Evolutionary conservation across 2,329 filamentous ascomycete species (phyloP), one percentile per base, ranked within the genome.

Genomic region (Fusarium sp.): DNA sequence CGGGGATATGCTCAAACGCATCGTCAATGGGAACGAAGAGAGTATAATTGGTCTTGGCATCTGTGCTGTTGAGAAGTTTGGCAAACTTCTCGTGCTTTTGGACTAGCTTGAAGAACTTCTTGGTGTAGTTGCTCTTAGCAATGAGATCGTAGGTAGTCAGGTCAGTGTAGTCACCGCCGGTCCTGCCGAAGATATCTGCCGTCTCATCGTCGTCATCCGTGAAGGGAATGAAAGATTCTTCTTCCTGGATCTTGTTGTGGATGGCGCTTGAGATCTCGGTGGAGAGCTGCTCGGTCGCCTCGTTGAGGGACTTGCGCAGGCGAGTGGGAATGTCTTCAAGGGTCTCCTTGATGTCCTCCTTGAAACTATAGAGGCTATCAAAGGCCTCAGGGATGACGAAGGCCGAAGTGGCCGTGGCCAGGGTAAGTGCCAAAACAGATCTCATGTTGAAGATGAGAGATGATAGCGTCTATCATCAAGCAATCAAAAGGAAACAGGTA

Each of bases 121-220:
- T 92, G 2, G 93, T 95, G 80, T 93, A 87, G 74, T 94, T 92
- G 82, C 87, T 91, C 73, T 87, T 82, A n/a, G 87, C 83, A 78
- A 97, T 93, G 63, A 95, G 82, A 79, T 97, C 84, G 80, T 95
- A 97, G 44, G 97, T 87, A 20, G 94, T 97, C 76, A 86, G 81
- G 76, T 94, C 91, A 7, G 87, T 83, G 65, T 82, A 81, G n/a
- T 78, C 70, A 36, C 77, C 71, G 15, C 72, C 62, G 52, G 58
- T 52, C 45, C 51, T 24, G 4, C 66, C 52, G 18, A 66, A 43
- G 5, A 56, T 58, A 8, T 50, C 38, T 4, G 42, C 48, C 15
- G 13, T 26, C 13, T 51, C 34, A 3, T 68, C 44, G 2, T 48
- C 42, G 9, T 46, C 18, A 14, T 46, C 58, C 4, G 39, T 20